Percentiles rank a stretch among this genome's conserved stretches.
Evolutionary conservation across 2,329 filamentous ascomycete genomes (phyloP).

Genomic region (Aspergillus nomiae): DNA sequence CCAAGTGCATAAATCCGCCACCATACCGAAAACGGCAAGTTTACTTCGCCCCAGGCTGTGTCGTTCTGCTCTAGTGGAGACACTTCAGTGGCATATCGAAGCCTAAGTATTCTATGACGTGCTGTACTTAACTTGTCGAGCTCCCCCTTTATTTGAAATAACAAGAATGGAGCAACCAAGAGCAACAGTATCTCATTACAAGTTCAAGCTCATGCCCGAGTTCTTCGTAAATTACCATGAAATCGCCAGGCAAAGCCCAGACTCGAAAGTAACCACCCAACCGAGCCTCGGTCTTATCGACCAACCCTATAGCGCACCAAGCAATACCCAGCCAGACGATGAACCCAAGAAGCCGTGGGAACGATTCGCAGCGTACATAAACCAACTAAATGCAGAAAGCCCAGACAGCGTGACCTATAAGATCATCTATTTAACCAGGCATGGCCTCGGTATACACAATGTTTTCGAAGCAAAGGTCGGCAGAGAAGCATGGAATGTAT

Average conservation of each 20-base stretch:
- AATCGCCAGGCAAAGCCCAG: not conserved
- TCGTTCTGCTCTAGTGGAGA: too few relatives aligned
- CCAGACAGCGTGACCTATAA: not conserved
- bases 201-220: not conserved
- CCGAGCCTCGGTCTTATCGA: not conserved
- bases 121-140: too few relatives aligned
- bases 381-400: not conserved
- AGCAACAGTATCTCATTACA: not conserved
- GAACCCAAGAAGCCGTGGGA: not conserved
- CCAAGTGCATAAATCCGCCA: not conserved
- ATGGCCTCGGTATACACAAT: not conserved
- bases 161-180: not conserved
- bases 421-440: not conserved
- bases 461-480: not conserved
- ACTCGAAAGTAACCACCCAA: not conserved
- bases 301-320: not conserved
- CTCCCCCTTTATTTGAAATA: not conserved
- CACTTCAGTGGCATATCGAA: too few relatives aligned
- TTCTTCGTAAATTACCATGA: not conserved
- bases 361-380: not conserved
- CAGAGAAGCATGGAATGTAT: not conserved
- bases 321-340: not conserved
- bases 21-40: not conserved
- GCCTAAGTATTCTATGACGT: too few relatives aligned
- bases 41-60: not conserved